Conservation (phyloP, 2,329 filamentous ascomycete species). For the Cryoendolithus antarcticus region DNA sequence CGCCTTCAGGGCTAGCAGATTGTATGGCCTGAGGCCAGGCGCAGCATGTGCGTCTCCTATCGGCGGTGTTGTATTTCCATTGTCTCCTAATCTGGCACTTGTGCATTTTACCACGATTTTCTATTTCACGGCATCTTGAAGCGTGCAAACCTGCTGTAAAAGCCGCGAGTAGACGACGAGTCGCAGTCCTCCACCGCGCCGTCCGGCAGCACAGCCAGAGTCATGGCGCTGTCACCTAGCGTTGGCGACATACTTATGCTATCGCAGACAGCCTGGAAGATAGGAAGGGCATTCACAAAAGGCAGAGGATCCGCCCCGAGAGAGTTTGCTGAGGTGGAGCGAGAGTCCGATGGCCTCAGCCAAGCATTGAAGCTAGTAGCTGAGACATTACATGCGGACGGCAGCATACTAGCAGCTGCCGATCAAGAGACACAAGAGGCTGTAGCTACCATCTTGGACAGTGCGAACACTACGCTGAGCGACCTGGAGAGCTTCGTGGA, state of each 20-base stretch:
- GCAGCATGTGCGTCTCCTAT: no score
- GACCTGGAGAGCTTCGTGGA: slow-evolving; percentile 34
- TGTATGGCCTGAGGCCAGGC: no score
- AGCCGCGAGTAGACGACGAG: no score
- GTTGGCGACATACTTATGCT: slow-evolving; percentile 34
- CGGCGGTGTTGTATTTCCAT: no score
- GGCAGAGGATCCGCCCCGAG: slow-evolving; percentile 27
- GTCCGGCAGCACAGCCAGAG: no score
- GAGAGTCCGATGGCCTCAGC: slow-evolving; percentile 30
- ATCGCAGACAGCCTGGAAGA: slow-evolving; percentile 35
- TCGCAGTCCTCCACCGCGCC: no score
- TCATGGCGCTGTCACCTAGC: slow-evolving; percentile 10
- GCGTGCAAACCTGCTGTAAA: no score
- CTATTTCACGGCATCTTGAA: no score
- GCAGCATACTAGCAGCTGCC: slow-evolving; percentile 24
- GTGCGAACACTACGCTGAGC: slow-evolving; percentile 28
- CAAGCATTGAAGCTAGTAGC: slow-evolving; percentile 33
- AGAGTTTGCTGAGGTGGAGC: slow-evolving; percentile 32
- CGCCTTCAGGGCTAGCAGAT: no score
- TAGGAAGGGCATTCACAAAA: slow-evolving; percentile 31
- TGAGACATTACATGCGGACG: slow-evolving; percentile 28
- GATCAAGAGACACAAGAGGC: slow-evolving; percentile 24
- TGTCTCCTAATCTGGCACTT: no score
- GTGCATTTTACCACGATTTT: no score
- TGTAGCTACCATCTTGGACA: slow-evolving; percentile 27